Base-by-base conservation (phyloP, 306 rosid genomes). In the Vigna unguiculata region DNA sequence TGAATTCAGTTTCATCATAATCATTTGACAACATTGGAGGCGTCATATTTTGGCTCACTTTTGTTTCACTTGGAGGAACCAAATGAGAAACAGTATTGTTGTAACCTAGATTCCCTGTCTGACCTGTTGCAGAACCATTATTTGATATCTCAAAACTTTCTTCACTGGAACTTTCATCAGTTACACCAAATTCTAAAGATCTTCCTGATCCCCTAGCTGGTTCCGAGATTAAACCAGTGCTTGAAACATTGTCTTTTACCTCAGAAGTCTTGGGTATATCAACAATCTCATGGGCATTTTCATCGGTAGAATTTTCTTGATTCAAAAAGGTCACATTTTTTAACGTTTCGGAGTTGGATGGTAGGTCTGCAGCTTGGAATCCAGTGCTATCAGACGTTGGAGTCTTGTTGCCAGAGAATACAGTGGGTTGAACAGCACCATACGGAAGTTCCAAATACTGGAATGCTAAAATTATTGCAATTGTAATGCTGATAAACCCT, bases 381-480 rank as follows among this genome's bases (percentile, higher is more conserved):
- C 30, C 54, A 79, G 61, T 78, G 28, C 74, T 81, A 53, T 60
- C 82, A 8, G 47, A 63, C 48, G 61, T 2, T 3, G 82, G 74
- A 60, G 51, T 76, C 58, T 80, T 88, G 67, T 28, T 58, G 16
- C 77, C 43, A 22, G 86, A 70, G 76, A 78, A 74, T 48, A 80
- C 70, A 66, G 88, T 65, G 28, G 73, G 70, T 32, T 83, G 79
- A 77, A 81, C 21, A 47, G 49, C 66, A 63, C 80, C 78, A 30
- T 82, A 82, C 6, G 95, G 91, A 67, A 87, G 84, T 41, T 89
- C 90, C 21, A 87, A 66, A 83, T 65, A 88, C 59, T 84, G 91
- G 48, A 90, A 78, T 6, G 72, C 84, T 9, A 88, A 69, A 74
- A 94, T 67, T 66, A 77, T 69, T 36, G 86, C 87, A 88, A 94